Percentiles rank a stretch among this genome's conserved stretches.
Conservation (phyloP, 139 green algal genomes). For the Deuterostichococcus epilithicus region DNA sequence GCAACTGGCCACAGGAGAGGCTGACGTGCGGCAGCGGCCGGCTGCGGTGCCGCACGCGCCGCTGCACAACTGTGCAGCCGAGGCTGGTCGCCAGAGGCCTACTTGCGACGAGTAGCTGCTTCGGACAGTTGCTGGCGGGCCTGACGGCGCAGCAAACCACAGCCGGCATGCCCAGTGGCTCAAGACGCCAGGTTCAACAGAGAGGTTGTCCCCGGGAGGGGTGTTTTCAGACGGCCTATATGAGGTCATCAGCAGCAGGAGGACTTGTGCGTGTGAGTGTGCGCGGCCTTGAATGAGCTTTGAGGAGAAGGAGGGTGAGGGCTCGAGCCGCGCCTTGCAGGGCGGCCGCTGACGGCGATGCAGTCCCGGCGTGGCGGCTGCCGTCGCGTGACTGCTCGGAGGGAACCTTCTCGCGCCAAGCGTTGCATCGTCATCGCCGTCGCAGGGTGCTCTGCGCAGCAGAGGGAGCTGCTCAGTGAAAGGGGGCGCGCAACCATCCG, state of each 20-base stretch:
- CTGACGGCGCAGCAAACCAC: background rate
- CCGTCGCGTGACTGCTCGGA: background rate
- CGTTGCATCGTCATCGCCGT: background rate
- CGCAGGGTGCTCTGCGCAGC: background rate
- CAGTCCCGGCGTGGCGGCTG: background rate
- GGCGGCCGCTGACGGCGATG: no score
- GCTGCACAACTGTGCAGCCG: background rate
- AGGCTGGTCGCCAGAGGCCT: background rate
- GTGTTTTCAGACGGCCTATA: background rate
- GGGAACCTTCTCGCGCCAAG: background rate
- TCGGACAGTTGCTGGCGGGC: no score
- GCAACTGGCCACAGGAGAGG: no score
- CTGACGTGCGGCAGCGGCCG: background rate
- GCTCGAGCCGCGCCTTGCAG: background rate
- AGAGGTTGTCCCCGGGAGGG: background rate
- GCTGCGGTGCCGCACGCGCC: background rate
- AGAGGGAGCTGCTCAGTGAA: no score
- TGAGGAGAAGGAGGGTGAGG: background rate
- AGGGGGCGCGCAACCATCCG: no score
- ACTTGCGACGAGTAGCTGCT: no score
- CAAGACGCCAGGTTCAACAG: no score
- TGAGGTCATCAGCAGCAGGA: background rate
- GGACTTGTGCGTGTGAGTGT: background rate
- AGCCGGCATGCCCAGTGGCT: background rate
- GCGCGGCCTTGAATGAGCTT: background rate